Percentiles rank a stretch among this genome's conserved stretches.
Conservation (phyloP, 805 yeast genomes). For the Brettanomyces naardenensis region DNA sequence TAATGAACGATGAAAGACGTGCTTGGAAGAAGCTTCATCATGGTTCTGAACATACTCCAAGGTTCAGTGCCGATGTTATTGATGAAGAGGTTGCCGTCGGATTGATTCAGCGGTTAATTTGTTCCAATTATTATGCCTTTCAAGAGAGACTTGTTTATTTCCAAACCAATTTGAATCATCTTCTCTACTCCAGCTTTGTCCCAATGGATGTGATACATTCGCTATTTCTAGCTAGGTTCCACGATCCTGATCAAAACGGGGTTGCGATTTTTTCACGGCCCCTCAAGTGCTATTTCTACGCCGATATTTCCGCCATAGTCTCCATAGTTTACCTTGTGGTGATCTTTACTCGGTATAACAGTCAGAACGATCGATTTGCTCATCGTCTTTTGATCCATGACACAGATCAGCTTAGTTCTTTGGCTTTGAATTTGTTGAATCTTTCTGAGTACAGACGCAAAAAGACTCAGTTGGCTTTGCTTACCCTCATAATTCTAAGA, state of each 20-base stretch:
- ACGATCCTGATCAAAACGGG: slow-evolving; percentile 1
- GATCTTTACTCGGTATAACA: slow-evolving; percentile 1
- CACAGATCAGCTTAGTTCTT: neutral
- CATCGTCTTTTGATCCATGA: neutral
- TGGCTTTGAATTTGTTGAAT: neutral
- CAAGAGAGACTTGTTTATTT: slow-evolving; percentile 2
- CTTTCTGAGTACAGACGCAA: neutral
- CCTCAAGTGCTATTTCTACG: neutral
- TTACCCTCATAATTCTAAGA: neutral
- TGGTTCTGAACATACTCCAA: neutral
- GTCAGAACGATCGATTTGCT: neutral
- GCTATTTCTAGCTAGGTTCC: neutral
- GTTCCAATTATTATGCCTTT: neutral
- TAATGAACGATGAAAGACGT: neutral
- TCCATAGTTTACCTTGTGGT: neutral
- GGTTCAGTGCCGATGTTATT: neutral
- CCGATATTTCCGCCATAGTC: neutral
- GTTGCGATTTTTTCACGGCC: neutral
- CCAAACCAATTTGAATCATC: neutral
- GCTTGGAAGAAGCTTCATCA: neutral
- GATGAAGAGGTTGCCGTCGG: neutral
- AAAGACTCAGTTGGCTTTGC: slow-evolving; percentile 1
- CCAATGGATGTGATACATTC: slow-evolving; percentile 2
- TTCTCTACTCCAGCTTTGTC: slow-evolving; percentile 1
- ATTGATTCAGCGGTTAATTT: neutral